Percentiles rank a stretch among this genome's conserved stretches.
Evolutionary conservation across 2,329 filamentous ascomycete species (phyloP).

Genomic region (Sporothrix luriei): DNA sequence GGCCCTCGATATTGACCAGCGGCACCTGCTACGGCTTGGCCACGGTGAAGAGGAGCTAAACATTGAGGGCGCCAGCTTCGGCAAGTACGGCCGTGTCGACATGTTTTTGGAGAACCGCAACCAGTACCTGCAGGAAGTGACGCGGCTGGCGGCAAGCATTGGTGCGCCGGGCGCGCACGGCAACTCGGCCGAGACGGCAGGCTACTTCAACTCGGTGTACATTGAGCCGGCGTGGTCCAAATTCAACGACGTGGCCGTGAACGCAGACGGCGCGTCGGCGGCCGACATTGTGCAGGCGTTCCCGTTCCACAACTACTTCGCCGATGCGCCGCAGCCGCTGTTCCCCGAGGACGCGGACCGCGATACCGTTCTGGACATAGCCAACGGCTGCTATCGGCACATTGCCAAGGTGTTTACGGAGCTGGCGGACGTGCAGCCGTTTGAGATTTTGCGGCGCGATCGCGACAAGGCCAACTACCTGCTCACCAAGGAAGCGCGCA

Average conservation of each 20-base stretch:
- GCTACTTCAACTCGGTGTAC: constrained; percentile 94
- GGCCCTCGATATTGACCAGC: constrained; percentile 91
- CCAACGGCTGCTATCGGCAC: constrained; percentile 83
- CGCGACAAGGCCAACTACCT: constrained; percentile 96
- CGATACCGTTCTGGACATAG: constrained; percentile 72
- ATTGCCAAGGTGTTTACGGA: constrained; percentile 89
- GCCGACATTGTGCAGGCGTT: constrained; percentile 72
- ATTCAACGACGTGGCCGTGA: constrained; percentile 67
- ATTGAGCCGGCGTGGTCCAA: constrained; percentile 84
- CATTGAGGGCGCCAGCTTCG: constrained; percentile 76
- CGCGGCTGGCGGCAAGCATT: constrained; percentile 80
- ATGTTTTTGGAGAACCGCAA: constrained; percentile 89
- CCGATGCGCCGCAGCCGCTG: constrained; percentile 81
- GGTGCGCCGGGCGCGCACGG: constrained; percentile 91
- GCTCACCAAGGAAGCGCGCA: constrained; percentile 90
- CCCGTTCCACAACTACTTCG: constrained; percentile 86
- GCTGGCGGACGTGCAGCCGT: constrained; percentile 88
- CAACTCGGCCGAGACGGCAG: constrained; percentile 93
- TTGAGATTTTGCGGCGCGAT: constrained; percentile 86
- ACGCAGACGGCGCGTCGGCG: constrained; percentile 43
- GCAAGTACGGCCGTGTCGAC: constrained; percentile 92
- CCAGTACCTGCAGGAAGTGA: constrained; percentile 77
- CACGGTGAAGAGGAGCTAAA: constrained; percentile 94
- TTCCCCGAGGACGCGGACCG: constrained; percentile 69
- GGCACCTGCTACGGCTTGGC: constrained; percentile 86